Evolutionary conservation across 1,284 basidiomycete genomes (phyloP).

Genomic region (Cerioporus squamosus): DNA sequence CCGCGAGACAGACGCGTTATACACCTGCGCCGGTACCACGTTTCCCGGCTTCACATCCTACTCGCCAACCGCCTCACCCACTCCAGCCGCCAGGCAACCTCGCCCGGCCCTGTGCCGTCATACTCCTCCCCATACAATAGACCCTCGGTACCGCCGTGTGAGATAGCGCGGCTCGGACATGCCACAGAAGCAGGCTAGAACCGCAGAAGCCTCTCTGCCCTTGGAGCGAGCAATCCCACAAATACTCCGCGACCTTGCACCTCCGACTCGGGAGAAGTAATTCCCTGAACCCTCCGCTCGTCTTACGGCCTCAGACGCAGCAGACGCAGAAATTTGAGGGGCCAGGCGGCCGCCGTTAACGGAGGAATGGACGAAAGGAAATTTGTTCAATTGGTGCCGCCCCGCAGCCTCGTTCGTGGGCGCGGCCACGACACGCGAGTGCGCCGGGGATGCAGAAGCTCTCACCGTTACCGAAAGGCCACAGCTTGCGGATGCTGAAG

Average conservation of each 20-base stretch:
- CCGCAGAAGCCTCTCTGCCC: background rate
- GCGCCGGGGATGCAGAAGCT: background rate
- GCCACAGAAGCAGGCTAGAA: background rate
- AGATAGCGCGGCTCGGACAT: background rate
- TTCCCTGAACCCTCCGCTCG: background rate
- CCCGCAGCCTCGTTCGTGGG: background rate
- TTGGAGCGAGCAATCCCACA: background rate
- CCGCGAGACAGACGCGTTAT: too few species aligned
- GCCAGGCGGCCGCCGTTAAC: background rate
- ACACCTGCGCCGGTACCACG: background rate
- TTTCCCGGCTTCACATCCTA: background rate
- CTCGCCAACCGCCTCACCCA: background rate
- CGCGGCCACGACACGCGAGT: background rate
- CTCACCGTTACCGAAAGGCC: too few species aligned
- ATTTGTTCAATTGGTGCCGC: background rate
- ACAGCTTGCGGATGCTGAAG: background rate
- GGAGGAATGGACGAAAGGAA: background rate
- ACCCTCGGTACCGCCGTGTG: slow-evolving; percentile 2
- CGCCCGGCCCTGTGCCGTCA: slow-evolving; percentile 3
- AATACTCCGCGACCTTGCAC: too few species aligned
- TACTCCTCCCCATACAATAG: background rate
- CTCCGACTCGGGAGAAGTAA: background rate
- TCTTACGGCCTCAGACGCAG: background rate
- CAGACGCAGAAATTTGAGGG: background rate
- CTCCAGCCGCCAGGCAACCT: background rate